Percentiles rank a stretch among this genome's conserved stretches.
Evolutionary conservation across 78 protist species (phyloP).

Genomic region (Tieghemostelium lacteum): DNA sequence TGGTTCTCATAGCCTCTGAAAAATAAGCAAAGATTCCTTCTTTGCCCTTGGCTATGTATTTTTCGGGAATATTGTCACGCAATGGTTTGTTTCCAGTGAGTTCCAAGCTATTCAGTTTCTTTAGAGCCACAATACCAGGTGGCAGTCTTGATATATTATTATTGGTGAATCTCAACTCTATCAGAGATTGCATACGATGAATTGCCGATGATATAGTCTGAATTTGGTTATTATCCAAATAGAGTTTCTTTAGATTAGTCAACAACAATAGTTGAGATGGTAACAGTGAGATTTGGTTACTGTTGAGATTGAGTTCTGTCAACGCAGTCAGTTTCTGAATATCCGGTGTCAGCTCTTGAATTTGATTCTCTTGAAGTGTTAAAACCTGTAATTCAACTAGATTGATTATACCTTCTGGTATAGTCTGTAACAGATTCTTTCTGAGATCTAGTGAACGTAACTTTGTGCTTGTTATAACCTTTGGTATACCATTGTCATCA

Average conservation of each 20-base stretch:
- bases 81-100: constrained; percentile 60
- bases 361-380: constrained; percentile 54
- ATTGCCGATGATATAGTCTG: constrained; percentile 62
- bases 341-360: constrained; percentile 7
- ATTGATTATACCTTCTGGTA: constrained; percentile 58
- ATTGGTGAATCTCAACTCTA: constrained; percentile 51
- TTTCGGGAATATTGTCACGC: constrained; percentile 51
- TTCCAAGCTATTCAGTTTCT: constrained; percentile 35
- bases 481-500: constrained; percentile 55
- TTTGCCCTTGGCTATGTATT: constrained; percentile 40
- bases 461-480: not conserved
- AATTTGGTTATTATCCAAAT: constrained; percentile 57
- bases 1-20: constrained; percentile 59
- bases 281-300: constrained; percentile 27
- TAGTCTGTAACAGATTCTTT: constrained; percentile 1
- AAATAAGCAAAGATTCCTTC: constrained; percentile 62
- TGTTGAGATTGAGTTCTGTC: constrained; percentile 41
- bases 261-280: constrained; percentile 36
- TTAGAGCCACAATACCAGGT: constrained; percentile 69
- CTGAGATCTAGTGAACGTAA: constrained; percentile 43
- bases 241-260: constrained; percentile 50
- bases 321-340: constrained; percentile 37
- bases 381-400: constrained; percentile 32
- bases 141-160: constrained; percentile 61
- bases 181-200: constrained; percentile 64